Base-by-base conservation (phyloP, 345 rosid genomes). In the Gossypium raimondii region DNA sequence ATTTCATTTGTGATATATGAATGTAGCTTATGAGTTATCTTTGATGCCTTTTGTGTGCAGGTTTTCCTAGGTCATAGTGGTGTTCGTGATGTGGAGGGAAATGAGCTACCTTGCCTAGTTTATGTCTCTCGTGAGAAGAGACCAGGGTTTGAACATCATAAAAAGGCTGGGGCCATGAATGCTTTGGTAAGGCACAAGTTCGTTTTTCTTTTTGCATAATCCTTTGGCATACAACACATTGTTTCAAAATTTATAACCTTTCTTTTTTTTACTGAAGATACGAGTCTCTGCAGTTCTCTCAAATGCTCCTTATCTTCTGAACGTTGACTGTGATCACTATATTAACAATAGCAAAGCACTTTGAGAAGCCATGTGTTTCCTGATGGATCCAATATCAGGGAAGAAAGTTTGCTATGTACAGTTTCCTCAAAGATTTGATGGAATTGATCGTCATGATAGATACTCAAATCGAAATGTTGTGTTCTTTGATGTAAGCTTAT, bases 111-210 rank as follows among this genome's bases (percentile, higher is more conserved):
- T 55, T 90, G 97, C 52, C 80, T 94, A 78, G 96, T 92, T 59
- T 95, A 95, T 80, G 98, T 92, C 72, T 94, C 98, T 82, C 98
- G 98, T 86, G 98, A 94, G 87, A 95, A 95, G 81, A 87, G 99
- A 76, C 99, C 98, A 1, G 98, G 99, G 12, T 95, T 93, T 82
- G 99, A 95, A 18, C 99, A 95, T 79, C 99, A 95, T 72, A 95
- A 95, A 76, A 95, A 95, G 87, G 99, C 99, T 72, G 99, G 99
- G 57, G 99, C 99, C 73, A 95, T 95, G 99, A 95, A 95, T 84
- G 72, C 98, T 52, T 80, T 94, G 89, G 98, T 94, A 78, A 70
- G 83, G 29, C 74, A 20, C 55, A 59, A 61, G 53, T 29, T 65
- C 34, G 27, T 1, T 12, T 48, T 64, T 44, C 48, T 11, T 22